phyloP scores from a whole-genome alignment of 805 yeast species.

The Candida parachauliodes region DNA sequence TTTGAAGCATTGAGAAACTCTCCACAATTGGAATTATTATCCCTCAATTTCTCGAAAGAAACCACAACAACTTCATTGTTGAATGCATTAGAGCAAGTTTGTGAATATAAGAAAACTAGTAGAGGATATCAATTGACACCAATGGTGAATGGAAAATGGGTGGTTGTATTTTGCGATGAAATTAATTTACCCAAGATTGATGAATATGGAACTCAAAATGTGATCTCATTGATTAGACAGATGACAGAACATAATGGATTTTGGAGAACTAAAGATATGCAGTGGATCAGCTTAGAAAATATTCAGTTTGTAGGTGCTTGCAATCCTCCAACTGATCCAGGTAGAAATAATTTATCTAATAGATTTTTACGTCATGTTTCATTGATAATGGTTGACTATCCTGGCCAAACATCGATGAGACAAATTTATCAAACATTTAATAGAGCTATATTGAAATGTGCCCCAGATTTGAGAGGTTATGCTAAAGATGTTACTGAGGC shows the following conservation, averaged over 20 bases:
- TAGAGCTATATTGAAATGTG: conserved; percentile 51
- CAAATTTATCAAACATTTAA: conserved; percentile 66
- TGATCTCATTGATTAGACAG: conserved; percentile 70
- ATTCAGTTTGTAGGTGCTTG: conserved; percentile 94
- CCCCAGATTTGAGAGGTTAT: conserved; percentile 59
- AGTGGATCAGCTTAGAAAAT: conserved; percentile 63
- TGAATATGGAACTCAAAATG: conserved; percentile 67
- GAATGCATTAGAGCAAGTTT: conserved; percentile 66
- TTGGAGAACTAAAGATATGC: conserved; percentile 57
- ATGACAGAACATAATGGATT: conserved; percentile 72
- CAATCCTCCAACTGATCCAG: conserved; percentile 81
- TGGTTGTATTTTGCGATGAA: conserved; percentile 89
- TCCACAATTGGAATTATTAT: conserved; percentile 54
- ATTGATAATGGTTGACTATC: conserved; percentile 75
- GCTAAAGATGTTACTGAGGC: conserved; percentile 51
- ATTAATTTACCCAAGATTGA: conserved; percentile 78
- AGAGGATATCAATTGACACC: conserved; percentile 59
- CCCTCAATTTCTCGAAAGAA: conserved; percentile 80
- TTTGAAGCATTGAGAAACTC: conserved; percentile 62
- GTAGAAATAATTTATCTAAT: conserved; percentile 54
- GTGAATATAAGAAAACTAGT: conserved; percentile 52
- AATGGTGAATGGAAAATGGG: conserved; percentile 56
- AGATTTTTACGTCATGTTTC: conserved; percentile 68
- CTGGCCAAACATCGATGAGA: conserved; percentile 55
- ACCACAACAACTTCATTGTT: conserved; percentile 61